Evolutionary conservation across 2,329 filamentous ascomycete genomes (phyloP).

Genomic region (Pestalotiopsis sp.): DNA sequence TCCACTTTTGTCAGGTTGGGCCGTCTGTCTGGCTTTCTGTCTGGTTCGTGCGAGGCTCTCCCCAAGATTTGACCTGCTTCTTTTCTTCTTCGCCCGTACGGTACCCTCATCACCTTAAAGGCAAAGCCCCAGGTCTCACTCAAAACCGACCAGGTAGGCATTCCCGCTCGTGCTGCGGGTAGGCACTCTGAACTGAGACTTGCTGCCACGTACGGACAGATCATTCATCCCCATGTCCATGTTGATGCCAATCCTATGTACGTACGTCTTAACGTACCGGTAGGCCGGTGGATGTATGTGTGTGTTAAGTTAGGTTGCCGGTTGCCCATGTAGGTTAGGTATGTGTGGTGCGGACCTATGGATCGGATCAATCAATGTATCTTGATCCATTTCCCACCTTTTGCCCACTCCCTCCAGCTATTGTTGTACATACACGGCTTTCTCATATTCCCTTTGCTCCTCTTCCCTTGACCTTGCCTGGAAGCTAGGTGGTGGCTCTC

Average conservation of each 20-base stretch:
- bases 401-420: background rate
- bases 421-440: background rate
- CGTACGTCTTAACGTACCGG: background rate
- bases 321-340: background rate
- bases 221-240: background rate
- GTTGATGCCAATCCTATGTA: background rate
- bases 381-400: too few relatives aligned
- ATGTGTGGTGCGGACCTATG: too few relatives aligned
- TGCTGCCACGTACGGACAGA: background rate
- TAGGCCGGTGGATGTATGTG: background rate
- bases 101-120: too few relatives aligned
- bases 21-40: too few relatives aligned
- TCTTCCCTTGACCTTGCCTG: background rate
- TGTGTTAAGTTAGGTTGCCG: background rate
- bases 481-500: background rate
- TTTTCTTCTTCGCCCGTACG: background rate
- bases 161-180: background rate
- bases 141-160: background rate
- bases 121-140: background rate
- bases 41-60: background rate
- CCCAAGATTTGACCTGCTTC: background rate
- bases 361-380: too few relatives aligned
- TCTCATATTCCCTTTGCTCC: background rate
- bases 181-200: background rate
- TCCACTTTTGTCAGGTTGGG: too few relatives aligned